Evolutionary conservation across 164 flowering plant species (phyloP), one percentile per base, ranked within the genome.

Genomic region (Vitis rupestris): DNA sequence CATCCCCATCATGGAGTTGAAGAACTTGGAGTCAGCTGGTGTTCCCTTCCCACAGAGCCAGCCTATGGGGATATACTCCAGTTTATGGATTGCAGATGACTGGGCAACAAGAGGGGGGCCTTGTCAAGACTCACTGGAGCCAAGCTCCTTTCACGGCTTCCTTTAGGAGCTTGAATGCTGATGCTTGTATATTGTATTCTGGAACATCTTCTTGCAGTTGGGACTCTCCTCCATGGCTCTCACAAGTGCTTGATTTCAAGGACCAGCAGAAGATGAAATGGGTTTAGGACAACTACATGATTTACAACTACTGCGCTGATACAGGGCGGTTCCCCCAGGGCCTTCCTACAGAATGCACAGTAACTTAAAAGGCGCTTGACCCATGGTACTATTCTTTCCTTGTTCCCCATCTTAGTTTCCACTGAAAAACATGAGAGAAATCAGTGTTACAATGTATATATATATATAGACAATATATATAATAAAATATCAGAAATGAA

Each of bases 221-320:
- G 44, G 44, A 31, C 7, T 31, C 44, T 31, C 44, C 44, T 31
- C 50, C 50, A 8, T 12, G 51, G 8, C 10, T 31, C 5, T 8
- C 50, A 31, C 65, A 62, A n/a, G 65, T 12, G 15, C 63, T 30
- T 4, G 48, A 60, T 23, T 15, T 31, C 31, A 60, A 31, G 2
- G 27, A 31, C 31, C 63, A 44, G n/a, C 1, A n/a, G 7, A 31
- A 31, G 44, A 31, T 31, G 44, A 31, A 31, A 6, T 31, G 44
- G 44, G 44, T 31, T 31, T 9, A 62, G 65, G 50, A 62, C 10
- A 37, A 15, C 17, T 44, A 62, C 19, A 62, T 62, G 65, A 44
- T 62, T 13, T 62, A 62, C 50, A 62, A 62, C 30, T 62, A 62
- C 65, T 62, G 65, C 16, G 12, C 65, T 30, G 65, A 62, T 50